Evolutionary conservation across 805 yeast genomes (phyloP).

Genomic region (Saccharomycopsis vini): DNA sequence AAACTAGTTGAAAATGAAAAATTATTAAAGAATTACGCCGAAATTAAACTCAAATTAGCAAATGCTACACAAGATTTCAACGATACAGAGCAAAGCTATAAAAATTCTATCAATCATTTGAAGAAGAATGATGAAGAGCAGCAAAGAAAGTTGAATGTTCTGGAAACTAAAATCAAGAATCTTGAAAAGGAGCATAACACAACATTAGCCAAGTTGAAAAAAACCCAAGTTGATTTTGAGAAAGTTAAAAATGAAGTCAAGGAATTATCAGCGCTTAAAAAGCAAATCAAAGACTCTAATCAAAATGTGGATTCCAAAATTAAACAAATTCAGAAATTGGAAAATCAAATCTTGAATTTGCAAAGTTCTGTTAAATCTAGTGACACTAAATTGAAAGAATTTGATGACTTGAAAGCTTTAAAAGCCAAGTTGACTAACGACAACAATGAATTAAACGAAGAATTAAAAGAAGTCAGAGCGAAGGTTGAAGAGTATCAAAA

Average conservation of each 20-base stretch:
- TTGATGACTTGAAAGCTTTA: conserved; percentile 26
- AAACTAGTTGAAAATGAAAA: conserved; percentile 18
- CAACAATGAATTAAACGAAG: conserved; percentile 28
- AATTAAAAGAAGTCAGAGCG: conserved; percentile 30
- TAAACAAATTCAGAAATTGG: conserved; percentile 22
- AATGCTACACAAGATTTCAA: conserved; percentile 16
- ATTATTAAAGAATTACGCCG: conserved; percentile 15
- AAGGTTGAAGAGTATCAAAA: conserved; percentile 6
- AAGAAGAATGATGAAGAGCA: conserved; percentile 24
- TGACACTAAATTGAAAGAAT: conserved; percentile 20
- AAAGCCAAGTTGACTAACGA: conserved; percentile 30
- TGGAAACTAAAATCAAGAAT: conserved; percentile 23
- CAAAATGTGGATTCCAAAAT: conserved; percentile 21
- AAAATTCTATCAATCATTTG: conserved; percentile 19
- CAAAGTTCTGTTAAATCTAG: conserved; percentile 23
- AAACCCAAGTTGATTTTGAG: conserved; percentile 17
- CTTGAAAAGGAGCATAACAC: conserved; percentile 24
- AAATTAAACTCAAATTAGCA: conserved; percentile 14
- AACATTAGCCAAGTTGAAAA: conserved; percentile 22
- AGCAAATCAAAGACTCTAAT: conserved; percentile 32
- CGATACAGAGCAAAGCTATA: conserved; percentile 15
- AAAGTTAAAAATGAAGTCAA: conserved; percentile 9
- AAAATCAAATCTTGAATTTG: conserved; percentile 23
- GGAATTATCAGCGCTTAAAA: conserved; percentile 22
- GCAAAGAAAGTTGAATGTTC: conserved; percentile 23